Evolutionary conservation across 495 filamentous ascomycete species (phyloP).

Genomic region (Amorphotheca resinae): DNA sequence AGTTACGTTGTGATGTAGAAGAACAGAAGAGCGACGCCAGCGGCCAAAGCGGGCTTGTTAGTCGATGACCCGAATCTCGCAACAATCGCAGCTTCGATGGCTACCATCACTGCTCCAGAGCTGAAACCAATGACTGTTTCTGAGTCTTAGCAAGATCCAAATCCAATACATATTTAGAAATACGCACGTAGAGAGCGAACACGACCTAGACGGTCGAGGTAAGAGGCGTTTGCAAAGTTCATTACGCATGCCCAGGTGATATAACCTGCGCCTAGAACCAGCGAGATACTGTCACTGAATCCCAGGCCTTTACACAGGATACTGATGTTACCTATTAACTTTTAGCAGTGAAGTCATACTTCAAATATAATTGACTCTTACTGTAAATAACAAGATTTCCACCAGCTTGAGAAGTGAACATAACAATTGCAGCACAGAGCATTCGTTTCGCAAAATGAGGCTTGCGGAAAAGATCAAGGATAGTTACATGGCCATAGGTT

Average conservation of each 20-base stretch:
- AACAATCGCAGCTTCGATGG: neutral
- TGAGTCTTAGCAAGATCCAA: neutral
- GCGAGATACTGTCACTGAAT: neutral
- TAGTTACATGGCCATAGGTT: neutral
- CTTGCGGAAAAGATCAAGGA: slow-evolving; percentile 1
- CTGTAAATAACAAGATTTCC: slow-evolving; percentile 12
- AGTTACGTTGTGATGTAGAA: slow-evolving; percentile 3
- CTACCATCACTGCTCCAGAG: neutral
- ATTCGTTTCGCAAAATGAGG: neutral
- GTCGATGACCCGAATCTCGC: neutral
- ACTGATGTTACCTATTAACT: slow-evolving; percentile 1
- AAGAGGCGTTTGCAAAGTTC: neutral
- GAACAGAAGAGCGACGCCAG: slow-evolving; percentile 4
- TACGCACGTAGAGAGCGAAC: neutral
- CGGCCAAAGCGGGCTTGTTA: neutral
- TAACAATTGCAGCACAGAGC: neutral
- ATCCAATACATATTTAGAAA: neutral
- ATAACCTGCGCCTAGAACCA: neutral
- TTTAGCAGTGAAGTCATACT: neutral
- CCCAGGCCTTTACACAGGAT: neutral
- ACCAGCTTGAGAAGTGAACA: slow-evolving; percentile 6
- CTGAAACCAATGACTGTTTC: slow-evolving; percentile 1
- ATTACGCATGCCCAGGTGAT: neutral
- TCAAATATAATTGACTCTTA: neutral
- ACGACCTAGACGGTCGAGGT: slow-evolving; percentile 1